phyloP scores from a whole-genome alignment of 306 rosid genomes.

The Prunus mira region DNA sequence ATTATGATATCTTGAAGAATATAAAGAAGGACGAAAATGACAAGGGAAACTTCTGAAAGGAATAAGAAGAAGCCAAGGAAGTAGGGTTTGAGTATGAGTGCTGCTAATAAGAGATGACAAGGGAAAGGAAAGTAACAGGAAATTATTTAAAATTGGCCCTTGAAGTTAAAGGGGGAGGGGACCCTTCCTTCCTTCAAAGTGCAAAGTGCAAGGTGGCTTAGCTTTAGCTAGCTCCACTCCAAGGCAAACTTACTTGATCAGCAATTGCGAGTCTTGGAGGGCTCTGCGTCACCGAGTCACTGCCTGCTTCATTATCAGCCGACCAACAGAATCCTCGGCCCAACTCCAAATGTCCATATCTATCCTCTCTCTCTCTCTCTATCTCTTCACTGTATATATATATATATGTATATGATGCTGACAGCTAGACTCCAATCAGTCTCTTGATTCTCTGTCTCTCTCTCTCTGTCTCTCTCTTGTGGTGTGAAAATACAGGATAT shows the following conservation, averaged over 20 bases:
- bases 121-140: background rate
- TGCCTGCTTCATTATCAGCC: slow-evolving; percentile 13
- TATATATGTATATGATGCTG: slow-evolving; percentile 6
- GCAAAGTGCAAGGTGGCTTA: background rate
- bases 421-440: slow-evolving; percentile 9
- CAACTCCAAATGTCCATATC: slow-evolving; percentile 17
- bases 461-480: background rate
- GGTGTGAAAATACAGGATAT: background rate
- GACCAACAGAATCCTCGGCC: slow-evolving; percentile 17
- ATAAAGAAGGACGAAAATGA: slow-evolving; percentile 19
- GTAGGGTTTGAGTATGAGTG: background rate
- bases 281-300: background rate
- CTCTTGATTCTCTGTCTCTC: background rate
- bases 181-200: background rate
- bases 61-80: slow-evolving; percentile 18
- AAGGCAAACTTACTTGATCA: background rate
- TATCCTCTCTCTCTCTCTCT: background rate
- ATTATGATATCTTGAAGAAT: background rate
- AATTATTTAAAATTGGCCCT: background rate
- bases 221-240: too few relatives aligned
- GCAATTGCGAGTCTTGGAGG: background rate
- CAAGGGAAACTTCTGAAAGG: slow-evolving; percentile 30
- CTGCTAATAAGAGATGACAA: background rate
- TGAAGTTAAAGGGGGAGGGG: background rate
- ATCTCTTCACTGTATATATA: background rate